phyloP scores from a whole-genome alignment of 2,329 filamentous ascomycete species.

The Aspergillus sclerotialis region DNA sequence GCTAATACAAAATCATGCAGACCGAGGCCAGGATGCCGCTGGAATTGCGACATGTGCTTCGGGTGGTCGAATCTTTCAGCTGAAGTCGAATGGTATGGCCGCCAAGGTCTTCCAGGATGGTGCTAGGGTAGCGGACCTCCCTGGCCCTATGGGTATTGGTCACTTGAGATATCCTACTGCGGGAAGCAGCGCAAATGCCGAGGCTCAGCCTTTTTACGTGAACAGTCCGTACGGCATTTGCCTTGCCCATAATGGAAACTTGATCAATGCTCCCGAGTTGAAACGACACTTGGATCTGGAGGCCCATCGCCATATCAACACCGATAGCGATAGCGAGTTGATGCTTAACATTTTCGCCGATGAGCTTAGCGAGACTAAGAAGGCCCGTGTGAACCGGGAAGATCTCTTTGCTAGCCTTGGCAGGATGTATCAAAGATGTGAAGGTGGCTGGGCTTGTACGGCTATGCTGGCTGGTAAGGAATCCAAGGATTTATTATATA shows the following conservation, averaged over 20 bases:
- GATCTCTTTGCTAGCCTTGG: conserved; percentile 68
- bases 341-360: conserved; percentile 86
- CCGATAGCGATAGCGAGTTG: conserved; percentile 79
- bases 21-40: conserved; percentile 80
- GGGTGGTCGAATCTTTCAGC: conserved; percentile 76
- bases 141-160: conserved; percentile 78
- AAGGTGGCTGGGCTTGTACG: conserved; percentile 72
- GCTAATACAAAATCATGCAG: conserved; percentile 25
- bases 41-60: conserved; percentile 70
- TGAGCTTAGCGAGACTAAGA: conserved; percentile 71
- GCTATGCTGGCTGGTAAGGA: conserved; percentile 65
- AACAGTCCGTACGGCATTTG: conserved; percentile 79
- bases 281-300: conserved; percentile 66
- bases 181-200: conserved; percentile 73
- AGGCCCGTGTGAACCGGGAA: conserved; percentile 69
- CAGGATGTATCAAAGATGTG: conserved; percentile 65
- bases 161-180: conserved; percentile 87
- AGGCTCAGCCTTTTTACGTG: conserved; percentile 90
- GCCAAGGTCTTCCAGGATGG: conserved; percentile 79
- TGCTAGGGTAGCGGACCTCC: conserved; percentile 63
- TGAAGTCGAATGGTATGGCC: conserved; percentile 86
- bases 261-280: conserved; percentile 70
- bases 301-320: conserved; percentile 81
- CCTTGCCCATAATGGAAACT: conserved; percentile 79
- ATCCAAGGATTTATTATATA: not conserved